Evolutionary conservation across 352 stramenopile species (phyloP).

Genomic region (Pythium monospermum): DNA sequence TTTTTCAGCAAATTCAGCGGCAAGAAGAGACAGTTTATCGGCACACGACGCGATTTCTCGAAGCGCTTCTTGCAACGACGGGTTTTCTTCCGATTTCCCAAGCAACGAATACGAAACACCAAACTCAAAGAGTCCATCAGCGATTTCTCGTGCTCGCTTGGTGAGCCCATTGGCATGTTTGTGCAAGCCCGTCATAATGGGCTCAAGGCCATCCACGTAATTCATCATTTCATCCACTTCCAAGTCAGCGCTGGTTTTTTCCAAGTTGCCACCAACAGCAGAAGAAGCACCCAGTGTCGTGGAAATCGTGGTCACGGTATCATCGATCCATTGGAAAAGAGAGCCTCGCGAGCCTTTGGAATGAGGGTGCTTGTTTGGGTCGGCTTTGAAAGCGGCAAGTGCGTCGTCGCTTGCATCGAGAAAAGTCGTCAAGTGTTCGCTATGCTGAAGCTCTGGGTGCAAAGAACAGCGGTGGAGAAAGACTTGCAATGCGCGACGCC

Average conservation of each 20-base stretch:
- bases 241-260: constrained; percentile 89
- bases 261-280: constrained; percentile 37
- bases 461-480: constrained; percentile 76
- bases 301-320: constrained; percentile 83
- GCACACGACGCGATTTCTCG: constrained; percentile 90
- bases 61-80: constrained; percentile 89
- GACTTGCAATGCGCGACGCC: constrained; percentile 70
- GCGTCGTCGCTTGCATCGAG: constrained; percentile 75
- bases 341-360: constrained; percentile 44
- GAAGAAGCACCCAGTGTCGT: constrained; percentile 58
- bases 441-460: constrained; percentile 83
- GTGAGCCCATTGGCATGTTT: constrained; percentile 93
- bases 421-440: constrained; percentile 80
- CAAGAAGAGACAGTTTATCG: constrained; percentile 89
- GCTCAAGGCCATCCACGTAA: constrained; percentile 94
- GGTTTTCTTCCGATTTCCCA: constrained; percentile 91
- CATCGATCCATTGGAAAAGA: constrained; percentile 86
- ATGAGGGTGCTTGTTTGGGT: constrained; percentile 54
- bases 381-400: constrained; percentile 53
- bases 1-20: constrained; percentile 89
- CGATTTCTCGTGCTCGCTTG: constrained; percentile 92
- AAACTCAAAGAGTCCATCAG: constrained; percentile 96
- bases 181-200: constrained; percentile 94
- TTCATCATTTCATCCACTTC: constrained; percentile 95
- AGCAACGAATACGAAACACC: constrained; percentile 94